Base-by-base conservation (phyloP, 176 grass and related monocot species). In the Oryza brachyantha region DNA sequence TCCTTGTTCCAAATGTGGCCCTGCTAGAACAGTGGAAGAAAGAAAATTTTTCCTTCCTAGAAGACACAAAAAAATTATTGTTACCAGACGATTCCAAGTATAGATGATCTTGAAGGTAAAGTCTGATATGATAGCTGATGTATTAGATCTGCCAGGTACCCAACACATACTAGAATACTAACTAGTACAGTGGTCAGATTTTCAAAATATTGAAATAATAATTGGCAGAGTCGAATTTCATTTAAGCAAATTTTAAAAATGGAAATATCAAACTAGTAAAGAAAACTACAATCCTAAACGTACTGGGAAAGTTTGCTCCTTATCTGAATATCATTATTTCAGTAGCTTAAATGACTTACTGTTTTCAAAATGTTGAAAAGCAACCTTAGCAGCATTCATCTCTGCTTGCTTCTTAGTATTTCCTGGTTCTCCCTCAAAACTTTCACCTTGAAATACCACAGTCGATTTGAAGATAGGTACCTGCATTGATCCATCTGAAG, bases 381-480 rank as follows among this genome's bases (percentile, higher is more conserved):
- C 92, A 32, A 87, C 28, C 70, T 87, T 88, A 50, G 88, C 90
- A 85, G 86, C 87, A 82, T 66, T 86, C 54, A 40, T 82, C 66
- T 95, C 90, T 74, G 90, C 90, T 64, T 95, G 86, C 32, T 95
- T 99, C 79, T 93, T 93, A 29, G 72, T 85, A 59, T 68, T 95
- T 2, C 61, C 86, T 85, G 64, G 77, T 28, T 81, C 79, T 87
- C 90, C 92, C 42, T 79, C 64, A 68, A 91, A 93, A 36, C 10
- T 59, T 80, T 64, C 55, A 38, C 86, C 92, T 78, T 84, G 37
- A 58, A 92, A 66, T 85, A 86, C 78, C 24, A 95, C 86, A 17
- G 77, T 87, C 39, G 90, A 90, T 77, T 67, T 65, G 84, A 91
- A 91, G 19, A 17, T 2, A 55, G 64, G 48, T 11, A 54, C 50